Percentiles rank a stretch among this genome's conserved stretches.
Evolutionary conservation across 1,284 basidiomycete genomes (phyloP).

Genomic region (Ganoderma sp.): DNA sequence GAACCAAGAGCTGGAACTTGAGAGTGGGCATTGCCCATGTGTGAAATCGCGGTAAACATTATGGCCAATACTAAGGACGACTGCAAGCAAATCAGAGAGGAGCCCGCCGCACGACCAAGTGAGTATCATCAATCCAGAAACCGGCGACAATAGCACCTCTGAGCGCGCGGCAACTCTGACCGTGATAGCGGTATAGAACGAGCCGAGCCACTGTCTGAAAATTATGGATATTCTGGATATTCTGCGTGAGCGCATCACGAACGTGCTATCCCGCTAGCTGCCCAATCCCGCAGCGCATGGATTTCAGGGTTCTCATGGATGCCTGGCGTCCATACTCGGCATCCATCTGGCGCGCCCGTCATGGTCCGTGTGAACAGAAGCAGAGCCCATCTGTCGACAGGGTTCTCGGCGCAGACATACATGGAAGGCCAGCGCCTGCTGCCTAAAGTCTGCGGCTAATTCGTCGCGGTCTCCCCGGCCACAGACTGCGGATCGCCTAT

Average conservation of each 20-base stretch:
- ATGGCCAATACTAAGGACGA: too few relatives aligned
- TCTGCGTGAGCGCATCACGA: not conserved
- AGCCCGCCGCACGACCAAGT: too few relatives aligned
- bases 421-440: not conserved
- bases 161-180: too few relatives aligned
- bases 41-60: too few relatives aligned
- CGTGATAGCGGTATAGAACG: too few relatives aligned
- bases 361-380: not conserved
- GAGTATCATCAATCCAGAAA: too few relatives aligned
- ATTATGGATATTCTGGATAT: not conserved
- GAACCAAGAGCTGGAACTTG: too few relatives aligned
- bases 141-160: too few relatives aligned
- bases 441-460: not conserved
- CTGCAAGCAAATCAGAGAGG: too few relatives aligned
- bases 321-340: not conserved
- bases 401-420: not conserved
- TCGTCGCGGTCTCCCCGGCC: too few relatives aligned
- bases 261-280: not conserved
- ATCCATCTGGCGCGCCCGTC: not conserved
- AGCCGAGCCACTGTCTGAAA: too few relatives aligned
- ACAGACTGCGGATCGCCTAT: not conserved
- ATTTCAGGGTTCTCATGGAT: not conserved
- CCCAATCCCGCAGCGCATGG: not conserved
- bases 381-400: not conserved
- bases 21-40: too few relatives aligned